phyloP scores from a whole-genome alignment of 192 early-diverging fungal genomes.

The Spizellomyces sp. region DNA sequence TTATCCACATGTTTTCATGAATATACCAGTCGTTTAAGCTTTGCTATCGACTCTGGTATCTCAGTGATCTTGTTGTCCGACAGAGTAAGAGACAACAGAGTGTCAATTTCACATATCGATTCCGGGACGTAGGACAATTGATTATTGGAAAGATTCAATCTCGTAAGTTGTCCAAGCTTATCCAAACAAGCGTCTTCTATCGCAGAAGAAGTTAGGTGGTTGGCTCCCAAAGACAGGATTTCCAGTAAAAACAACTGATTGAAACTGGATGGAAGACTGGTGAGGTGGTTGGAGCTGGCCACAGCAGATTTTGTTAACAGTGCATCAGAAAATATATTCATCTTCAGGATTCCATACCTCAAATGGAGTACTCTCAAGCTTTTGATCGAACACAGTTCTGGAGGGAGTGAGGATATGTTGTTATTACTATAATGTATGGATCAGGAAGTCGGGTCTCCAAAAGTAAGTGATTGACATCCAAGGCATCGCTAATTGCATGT shows the following conservation, averaged over 20 bases:
- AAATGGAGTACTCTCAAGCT: slow-evolving; percentile 15
- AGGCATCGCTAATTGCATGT: neutral
- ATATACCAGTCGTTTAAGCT: slow-evolving; percentile 12
- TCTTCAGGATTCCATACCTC: neutral
- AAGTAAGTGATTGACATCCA: no score
- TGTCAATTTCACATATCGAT: slow-evolving; percentile 21
- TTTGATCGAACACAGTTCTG: slow-evolving; percentile 5
- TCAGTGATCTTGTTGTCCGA: slow-evolving; percentile 16
- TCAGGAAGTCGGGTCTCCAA: no score
- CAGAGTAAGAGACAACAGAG: slow-evolving; percentile 20
- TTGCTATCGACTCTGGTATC: slow-evolving; percentile 22
- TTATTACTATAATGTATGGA: slow-evolving; percentile 19
- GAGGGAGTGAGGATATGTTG: slow-evolving; percentile 9
- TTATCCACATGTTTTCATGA: neutral
- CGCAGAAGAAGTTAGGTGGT: slow-evolving; percentile 7
- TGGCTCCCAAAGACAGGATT: slow-evolving; percentile 25
- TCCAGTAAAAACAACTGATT: slow-evolving; percentile 20
- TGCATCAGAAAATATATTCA: neutral
- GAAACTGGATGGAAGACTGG: slow-evolving; percentile 12
- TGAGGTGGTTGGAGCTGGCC: slow-evolving; percentile 14
- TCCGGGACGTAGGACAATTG: slow-evolving; percentile 10
- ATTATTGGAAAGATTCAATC: slow-evolving; percentile 22
- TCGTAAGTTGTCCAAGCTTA: slow-evolving; percentile 11
- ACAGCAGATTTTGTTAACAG: neutral
- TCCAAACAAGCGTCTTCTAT: slow-evolving; percentile 22